Conservation (phyloP, 768 basidiomycete species). For the Grammothele lineata region DNA sequence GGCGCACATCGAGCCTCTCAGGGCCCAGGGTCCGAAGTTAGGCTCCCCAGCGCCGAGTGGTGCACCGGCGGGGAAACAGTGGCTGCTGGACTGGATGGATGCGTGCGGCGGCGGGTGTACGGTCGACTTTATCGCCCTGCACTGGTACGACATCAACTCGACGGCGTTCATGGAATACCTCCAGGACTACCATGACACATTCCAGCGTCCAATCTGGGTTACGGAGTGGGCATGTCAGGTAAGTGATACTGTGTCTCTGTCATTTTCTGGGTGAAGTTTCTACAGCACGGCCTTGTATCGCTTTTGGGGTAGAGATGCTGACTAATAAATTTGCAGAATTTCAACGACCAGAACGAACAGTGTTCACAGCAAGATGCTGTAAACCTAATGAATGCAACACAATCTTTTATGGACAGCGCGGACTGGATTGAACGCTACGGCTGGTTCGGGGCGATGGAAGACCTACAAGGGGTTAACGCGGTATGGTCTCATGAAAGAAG, state of each 20-base stretch:
- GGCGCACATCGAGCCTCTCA: slow-evolving; percentile 47
- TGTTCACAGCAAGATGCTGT: slow-evolving; percentile 43
- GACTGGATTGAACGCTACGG: slow-evolving; percentile 55
- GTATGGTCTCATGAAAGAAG: slow-evolving; percentile 24
- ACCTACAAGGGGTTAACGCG: slow-evolving; percentile 44
- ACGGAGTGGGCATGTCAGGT: slow-evolving; percentile 57
- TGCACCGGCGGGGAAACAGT: slow-evolving; percentile 47
- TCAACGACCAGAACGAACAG: slow-evolving; percentile 36
- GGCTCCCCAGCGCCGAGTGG: slow-evolving; percentile 53
- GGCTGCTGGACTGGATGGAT: slow-evolving; percentile 49
- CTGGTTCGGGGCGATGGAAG: slow-evolving; percentile 56
- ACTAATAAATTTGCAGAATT: slow-evolving; percentile 30
- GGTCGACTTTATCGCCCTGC: slow-evolving; percentile 54
- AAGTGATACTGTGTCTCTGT: not conserved
- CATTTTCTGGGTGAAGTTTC: not conserved
- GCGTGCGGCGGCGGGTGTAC: slow-evolving; percentile 48
- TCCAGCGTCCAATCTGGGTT: slow-evolving; percentile 52
- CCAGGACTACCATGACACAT: slow-evolving; percentile 46
- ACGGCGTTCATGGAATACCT: slow-evolving; percentile 50
- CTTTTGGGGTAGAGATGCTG: too few species aligned
- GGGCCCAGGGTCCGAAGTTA: slow-evolving; percentile 38
- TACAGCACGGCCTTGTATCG: not conserved
- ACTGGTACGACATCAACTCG: slow-evolving; percentile 55
- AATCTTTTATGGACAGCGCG: slow-evolving; percentile 48
- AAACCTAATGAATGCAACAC: slow-evolving; percentile 47